Base-by-base conservation (phyloP, 345 rosid species). In the Pistacia atlantica region DNA sequence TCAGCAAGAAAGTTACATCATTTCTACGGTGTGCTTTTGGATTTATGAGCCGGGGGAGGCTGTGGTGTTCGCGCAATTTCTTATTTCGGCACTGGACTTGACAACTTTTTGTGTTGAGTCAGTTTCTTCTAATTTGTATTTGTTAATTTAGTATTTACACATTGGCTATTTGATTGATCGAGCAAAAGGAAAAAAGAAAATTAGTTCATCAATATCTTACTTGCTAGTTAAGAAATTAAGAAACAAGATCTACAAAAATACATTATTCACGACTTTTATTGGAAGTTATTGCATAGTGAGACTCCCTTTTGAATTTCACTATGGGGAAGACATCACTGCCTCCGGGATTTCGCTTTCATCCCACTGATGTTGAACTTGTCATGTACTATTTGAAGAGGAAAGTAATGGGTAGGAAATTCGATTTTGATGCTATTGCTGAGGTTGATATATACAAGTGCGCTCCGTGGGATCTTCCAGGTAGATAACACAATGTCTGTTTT, bases 261-360 rank as follows among this genome's bases (percentile, higher is more conserved):
- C 54, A 3, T 13, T 70, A 51, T 62, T 72, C 66, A 61, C 66
- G 35, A 31, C 69, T 65, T 2, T 18, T 7, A 11, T 58, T 45
- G 45, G 11, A n/a, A 35, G 13, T 76, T 74, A 63, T 46, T 72
- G 56, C 42, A 48, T 72, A 71, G 75, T 78, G 74, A 78, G 48
- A 67, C 49, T 42, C 60, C 7, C 38, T 18, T 38, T 62, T 62
- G 75, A 51, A 62, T 57, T 56, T 75, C 55, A 13, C 42, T 11
- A 87, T 91, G 97, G 90, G 76, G 38, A 87, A 74, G 11, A 72
- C 45, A 7, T 38, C n/a, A 2, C 74, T 84, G 52, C 72, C 82
- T 56, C 98, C 98, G 10, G 98, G 99, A 18, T 86, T 93, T 75
- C 86, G 97, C 12, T 95, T 95, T 77, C 93, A 88, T 73, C 99